Evolutionary conservation across 1,284 basidiomycete species (phyloP).

Genomic region (Moesziomyces antarcticus): DNA sequence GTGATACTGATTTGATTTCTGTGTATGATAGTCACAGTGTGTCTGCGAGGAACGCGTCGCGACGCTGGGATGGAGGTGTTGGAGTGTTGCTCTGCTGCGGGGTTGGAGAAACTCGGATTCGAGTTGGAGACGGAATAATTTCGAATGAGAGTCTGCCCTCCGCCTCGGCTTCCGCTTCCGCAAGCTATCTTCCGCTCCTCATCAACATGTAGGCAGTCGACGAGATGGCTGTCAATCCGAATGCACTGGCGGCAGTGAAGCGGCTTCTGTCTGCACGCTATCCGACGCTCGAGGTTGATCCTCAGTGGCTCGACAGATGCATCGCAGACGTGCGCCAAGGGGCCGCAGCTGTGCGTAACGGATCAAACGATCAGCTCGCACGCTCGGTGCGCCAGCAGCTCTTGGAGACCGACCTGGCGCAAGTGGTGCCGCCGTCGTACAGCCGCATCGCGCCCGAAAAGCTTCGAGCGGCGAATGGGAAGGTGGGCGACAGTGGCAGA

Average conservation of each 20-base stretch:
- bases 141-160: too few relatives aligned
- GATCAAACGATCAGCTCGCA: conserved; percentile 30
- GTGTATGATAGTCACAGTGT: too few relatives aligned
- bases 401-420: conserved; percentile 30
- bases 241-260: conserved; percentile 24
- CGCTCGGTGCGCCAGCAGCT: conserved; percentile 29
- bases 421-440: conserved; percentile 12
- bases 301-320: conserved; percentile 22
- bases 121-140: background rate
- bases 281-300: conserved; percentile 30
- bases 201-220: conserved; percentile 14
- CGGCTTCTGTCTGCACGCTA: conserved; percentile 42
- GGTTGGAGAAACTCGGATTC: background rate
- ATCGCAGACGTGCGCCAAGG: conserved; percentile 11
- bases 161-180: too few relatives aligned
- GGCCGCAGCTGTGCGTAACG: background rate
- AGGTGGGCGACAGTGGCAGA: conserved; percentile 15
- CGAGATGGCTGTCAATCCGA: conserved; percentile 3
- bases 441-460: conserved; percentile 2
- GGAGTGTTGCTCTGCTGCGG: too few relatives aligned
- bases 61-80: too few relatives aligned
- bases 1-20: too few relatives aligned
- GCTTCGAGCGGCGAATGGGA: conserved; percentile 3
- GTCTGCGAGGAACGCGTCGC: too few relatives aligned
- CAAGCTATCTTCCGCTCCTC: too few relatives aligned